Evolutionary conservation across 306 rosid genomes (phyloP), one percentile per base, ranked within the genome.

Genomic region (Trifolium dubium): DNA sequence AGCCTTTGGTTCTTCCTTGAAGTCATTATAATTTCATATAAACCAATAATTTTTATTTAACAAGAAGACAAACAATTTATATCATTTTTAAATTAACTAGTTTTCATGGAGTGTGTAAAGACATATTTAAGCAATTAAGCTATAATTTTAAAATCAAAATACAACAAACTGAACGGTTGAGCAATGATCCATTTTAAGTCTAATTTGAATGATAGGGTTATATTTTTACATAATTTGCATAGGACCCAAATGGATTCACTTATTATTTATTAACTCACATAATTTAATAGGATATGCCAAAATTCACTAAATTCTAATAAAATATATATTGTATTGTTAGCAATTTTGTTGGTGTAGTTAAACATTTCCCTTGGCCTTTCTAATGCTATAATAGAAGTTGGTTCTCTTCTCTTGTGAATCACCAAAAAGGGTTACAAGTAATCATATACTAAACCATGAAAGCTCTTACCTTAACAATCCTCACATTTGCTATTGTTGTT

Each of bases 391-490:
- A 56, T 23, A 71, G 31, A 72, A 2, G 2, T n/a, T 15, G 0
- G 35, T 10, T 8, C 17, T 14, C 11, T 10, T 11, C 3, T 10
- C 40, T 37, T 37, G 40, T 13, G 56, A 56, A 39, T 10, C 47
- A 59, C 32, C 59, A 41, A 59, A 12, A 6, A 32, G 7, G 14
- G 58, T 51, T 2, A 51, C 28, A 51, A 15, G 10, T 51, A 51
- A 7, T n/a, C n/a, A 23, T 23, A 17, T 4, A 44, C 55, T 2
- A 51, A 75, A 55, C 44, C 70, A 75, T 67, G 80, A 67, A 76
- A 54, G 34, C 17, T 41, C 35, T 30, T 0, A 41, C 29, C 23
- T 40, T 66, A n/a, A n/a, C 1, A 54, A 54, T 75, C 34, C 39
- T 66, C 67, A 55, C 67, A 53, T 39, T 64, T 46, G 23, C 9